Base-by-base conservation (phyloP, 306 rosid genomes). In the Bauhinia variegata region DNA sequence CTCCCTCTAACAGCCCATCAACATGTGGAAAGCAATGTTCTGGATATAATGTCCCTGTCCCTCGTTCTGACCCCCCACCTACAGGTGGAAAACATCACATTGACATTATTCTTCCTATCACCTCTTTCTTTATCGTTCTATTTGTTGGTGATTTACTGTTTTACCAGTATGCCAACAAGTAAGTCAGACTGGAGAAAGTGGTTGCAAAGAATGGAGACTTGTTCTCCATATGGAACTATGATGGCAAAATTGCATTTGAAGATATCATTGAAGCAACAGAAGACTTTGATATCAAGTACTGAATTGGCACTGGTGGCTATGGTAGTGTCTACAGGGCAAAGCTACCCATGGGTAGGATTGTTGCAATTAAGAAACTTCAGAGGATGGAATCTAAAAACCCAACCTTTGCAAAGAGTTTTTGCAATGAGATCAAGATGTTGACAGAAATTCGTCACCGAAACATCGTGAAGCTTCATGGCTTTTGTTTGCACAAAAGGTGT, bases 211-310 rank as follows among this genome's bases (percentile, higher is more conserved):
- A 54, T 54, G 73, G 64, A 43, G 54, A 68, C 73, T 1, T 68
- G 13, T 68, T 68, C 17, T 68, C 72, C 38, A 30, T 67, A 41
- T 67, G 72, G 72, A 67, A 65, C 49, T 66, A 52, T 23, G 72
- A 66, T 38, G 72, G 72, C n/a, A 38, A 7, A 38, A 52, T 65
- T 51, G 71, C 60, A 37, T 51, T 51, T 51, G 60, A 51, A 19
- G 71, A 52, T 49, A 67, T 67, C 15, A 67, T 67, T 52, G 6
- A 52, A 19, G 71, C 71, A 18, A 51, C 61, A 4, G 30, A 65
- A 6, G 71, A 65, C 30, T 65, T 66, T 53, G 28, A 66, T 2
- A 38, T 52, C 10, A 66, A n/a, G 14, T 53, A 73, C 2, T 55
- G 66, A 4, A 73, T 73, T 36, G 37, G 65, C 0, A 36, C 37